Evolutionary conservation across 352 stramenopile genomes (phyloP).

Genomic region (Pythium volutum): DNA sequence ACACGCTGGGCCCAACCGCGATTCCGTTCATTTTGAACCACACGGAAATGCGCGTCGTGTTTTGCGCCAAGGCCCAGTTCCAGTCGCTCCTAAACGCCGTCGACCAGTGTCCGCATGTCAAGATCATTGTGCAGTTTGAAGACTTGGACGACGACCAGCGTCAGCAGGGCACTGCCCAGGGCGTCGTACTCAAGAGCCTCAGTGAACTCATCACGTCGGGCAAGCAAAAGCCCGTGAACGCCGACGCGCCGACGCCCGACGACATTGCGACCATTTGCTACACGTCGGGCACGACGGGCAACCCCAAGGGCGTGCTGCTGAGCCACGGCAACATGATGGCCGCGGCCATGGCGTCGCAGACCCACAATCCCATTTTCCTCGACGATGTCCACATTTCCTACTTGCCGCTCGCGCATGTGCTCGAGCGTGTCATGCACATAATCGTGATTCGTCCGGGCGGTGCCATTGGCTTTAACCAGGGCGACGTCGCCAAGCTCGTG

Average conservation of each 20-base stretch:
- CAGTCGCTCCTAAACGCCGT: slow-evolving; percentile 45
- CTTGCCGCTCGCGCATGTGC: slow-evolving; percentile 95
- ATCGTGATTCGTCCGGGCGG: slow-evolving; percentile 81
- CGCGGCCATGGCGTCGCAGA: slow-evolving; percentile 29
- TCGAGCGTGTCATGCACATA: slow-evolving; percentile 90
- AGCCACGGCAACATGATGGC: slow-evolving; percentile 49
- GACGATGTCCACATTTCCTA: slow-evolving; percentile 64
- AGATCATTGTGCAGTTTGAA: slow-evolving; percentile 55
- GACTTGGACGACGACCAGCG: slow-evolving; percentile 38
- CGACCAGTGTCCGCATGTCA: slow-evolving; percentile 43
- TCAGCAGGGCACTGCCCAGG: slow-evolving; percentile 27
- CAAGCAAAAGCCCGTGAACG: slow-evolving; percentile 40
- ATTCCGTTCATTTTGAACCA: slow-evolving; percentile 80
- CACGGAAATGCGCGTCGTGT: slow-evolving; percentile 67
- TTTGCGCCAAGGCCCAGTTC: slow-evolving; percentile 60
- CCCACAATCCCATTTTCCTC: slow-evolving; percentile 23
- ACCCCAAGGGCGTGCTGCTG: slow-evolving; percentile 70
- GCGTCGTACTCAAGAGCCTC: slow-evolving; percentile 42
- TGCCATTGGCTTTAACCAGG: slow-evolving; percentile 68
- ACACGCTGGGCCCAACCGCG: slow-evolving; percentile 64
- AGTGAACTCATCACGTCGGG: slow-evolving; percentile 34
- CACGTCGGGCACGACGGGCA: slow-evolving; percentile 72
- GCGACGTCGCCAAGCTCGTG: slow-evolving; percentile 86
- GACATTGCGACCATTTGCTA: slow-evolving; percentile 94
- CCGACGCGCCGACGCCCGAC: slow-evolving; percentile 39